Base-by-base conservation (phyloP, 352 stramenopile genomes). In the Globisporangium orthogonon region DNA sequence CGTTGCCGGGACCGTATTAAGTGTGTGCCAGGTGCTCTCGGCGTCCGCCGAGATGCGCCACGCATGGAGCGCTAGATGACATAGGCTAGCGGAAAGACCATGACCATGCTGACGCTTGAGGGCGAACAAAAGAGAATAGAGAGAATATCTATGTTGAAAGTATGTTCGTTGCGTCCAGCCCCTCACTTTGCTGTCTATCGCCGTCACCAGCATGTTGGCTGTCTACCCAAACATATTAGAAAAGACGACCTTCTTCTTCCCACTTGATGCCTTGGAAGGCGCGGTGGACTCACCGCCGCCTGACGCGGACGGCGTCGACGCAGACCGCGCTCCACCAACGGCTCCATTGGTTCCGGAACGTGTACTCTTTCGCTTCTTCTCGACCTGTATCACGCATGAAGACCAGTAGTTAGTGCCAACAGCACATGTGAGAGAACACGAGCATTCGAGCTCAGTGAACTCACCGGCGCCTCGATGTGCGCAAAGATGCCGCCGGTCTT, bases 221-320 rank as follows among this genome's bases (percentile, higher is more conserved):
- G 15, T 49, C 71, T 54, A 80, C 56, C 64, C 85, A 54, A 91
- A 91, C 49, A 91, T 47, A 60, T 83, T 89, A 0, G 73, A 84
- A 58, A 87, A 91, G 50, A 90, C 78, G 14, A 91, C 82, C 66
- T 91, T 91, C 62, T 87, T 89, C 72, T 91, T 91, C 65, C 81
- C 83, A 43, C 61, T 63, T 4, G 28, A 23, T 15, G 69, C 40
- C 52, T 70, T 77, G 68, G 15, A 13, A 45, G 54, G 72, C 66
- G 51, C n/a, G 30, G 7, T 44, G 15, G 30, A 33, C 13, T 10
- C 62, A 18, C 58, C n/a, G 18, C 39, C 28, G 47, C 56, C 60
- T 11, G 54, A 28, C n/a, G 15, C 39, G 17, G 44, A 43, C 28
- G 49, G 28, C 14, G 41, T 31, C 17, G 56, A 52, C 14, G 41